phyloP scores from a whole-genome alignment of 2,329 filamentous ascomycete species.

The Sphaceloma murrayae region DNA sequence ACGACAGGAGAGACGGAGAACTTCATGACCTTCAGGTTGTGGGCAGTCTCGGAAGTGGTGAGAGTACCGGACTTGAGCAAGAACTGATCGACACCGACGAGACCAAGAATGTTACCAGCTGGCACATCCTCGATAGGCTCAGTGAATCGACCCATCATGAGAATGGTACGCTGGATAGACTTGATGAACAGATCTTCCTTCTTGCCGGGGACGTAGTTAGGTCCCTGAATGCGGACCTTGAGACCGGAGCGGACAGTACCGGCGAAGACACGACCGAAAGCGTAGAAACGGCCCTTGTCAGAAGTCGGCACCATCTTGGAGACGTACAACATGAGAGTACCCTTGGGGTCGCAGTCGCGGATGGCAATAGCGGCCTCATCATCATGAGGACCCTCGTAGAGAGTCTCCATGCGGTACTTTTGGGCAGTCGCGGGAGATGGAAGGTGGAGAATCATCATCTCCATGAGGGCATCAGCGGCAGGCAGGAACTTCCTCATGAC shows the following conservation, averaged over 20 bases:
- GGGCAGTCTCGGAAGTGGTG: conserved; percentile 90
- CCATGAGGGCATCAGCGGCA: conserved; percentile 91
- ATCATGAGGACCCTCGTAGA: conserved; percentile 94
- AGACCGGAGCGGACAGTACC: conserved; percentile 96
- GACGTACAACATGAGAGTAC: conserved; percentile 98
- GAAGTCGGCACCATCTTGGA: conserved; percentile 99
- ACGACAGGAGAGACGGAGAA: conserved; percentile 99
- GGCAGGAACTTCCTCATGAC: conserved; percentile 99
- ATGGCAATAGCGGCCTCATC: conserved; percentile 92
- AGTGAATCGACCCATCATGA: conserved; percentile 99
- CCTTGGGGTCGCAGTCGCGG: conserved; percentile 96
- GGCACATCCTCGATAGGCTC: conserved; percentile 99
- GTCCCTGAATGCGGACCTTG: conserved; percentile 99
- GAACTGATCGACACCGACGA: conserved; percentile 99
- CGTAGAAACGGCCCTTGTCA: conserved; percentile 99
- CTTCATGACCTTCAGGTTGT: conserved; percentile 99
- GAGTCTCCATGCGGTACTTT: conserved; percentile 94
- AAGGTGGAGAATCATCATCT: conserved; percentile 99
- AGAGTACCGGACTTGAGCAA: conserved; percentile 99
- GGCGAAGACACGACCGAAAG: conserved; percentile 99
- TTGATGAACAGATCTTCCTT: conserved; percentile 99
- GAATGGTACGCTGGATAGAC: conserved; percentile 97
- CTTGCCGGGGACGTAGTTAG: conserved; percentile 95
- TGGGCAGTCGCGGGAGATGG: conserved; percentile 93
- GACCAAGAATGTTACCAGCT: conserved; percentile 98